Evolutionary conservation across 495 filamentous ascomycete species (phyloP), one percentile per base, ranked within the genome.

Genomic region (Entonaema liquescens): DNA sequence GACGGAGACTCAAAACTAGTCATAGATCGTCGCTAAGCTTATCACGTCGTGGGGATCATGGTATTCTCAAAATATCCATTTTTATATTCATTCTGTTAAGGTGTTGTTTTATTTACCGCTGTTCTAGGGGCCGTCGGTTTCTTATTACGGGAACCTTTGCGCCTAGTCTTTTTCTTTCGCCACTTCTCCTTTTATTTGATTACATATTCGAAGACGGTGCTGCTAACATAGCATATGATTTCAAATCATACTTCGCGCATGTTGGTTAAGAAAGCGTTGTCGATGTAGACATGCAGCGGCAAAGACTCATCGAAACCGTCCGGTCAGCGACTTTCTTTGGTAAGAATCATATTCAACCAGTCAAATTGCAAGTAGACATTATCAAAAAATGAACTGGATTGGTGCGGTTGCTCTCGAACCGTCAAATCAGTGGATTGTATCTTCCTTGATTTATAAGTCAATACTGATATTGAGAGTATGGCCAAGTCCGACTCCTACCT

Each of bases 381-480:
- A 26, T 19, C 28, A 35, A 47, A 47, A 7, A 47, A 57, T 26
- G 36, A 57, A 65, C 36, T 12, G 38, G 52, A 49, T 44, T 35
- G 52, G 28, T 35, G 17, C 3, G 31, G 17, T 2, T 49, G 36
- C 2, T 9, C 11, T 42, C 23, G 15, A 57, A 25, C 26, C 11
- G 31, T 57, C 5, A 2, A 23, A 19, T 25, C n/a, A 15, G 12
- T 8, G 0, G 17, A 31, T 9, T 5, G 21, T 25, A 28, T 59
- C 35, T 21, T 35, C 13, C 58, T 58, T 67, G 68, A 71, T 71
- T 71, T 71, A 59, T 71, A 71, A 71, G 59, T 26, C 28, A 52
- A 40, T 72, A 67, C 69, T 62, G 68, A 71, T 62, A 59, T 28
- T 1, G 42, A 23, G 54, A 29, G 25, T 5, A 23, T 29, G 23